phyloP scores from a whole-genome alignment of 179 eudicot species.

The Corrigiola litoralis region DNA sequence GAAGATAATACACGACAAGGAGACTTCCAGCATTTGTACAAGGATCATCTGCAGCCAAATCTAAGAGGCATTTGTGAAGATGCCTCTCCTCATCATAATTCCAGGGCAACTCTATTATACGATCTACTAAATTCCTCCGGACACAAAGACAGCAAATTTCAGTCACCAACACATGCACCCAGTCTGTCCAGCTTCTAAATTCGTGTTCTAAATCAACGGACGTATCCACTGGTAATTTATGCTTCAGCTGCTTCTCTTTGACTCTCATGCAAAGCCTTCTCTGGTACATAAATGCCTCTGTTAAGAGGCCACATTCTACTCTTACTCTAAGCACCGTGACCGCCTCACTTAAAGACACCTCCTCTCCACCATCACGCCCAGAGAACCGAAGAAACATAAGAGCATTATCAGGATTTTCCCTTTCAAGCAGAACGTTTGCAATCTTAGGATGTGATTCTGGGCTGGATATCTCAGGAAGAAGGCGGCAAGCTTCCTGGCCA shows the following conservation, averaged over 20 bases:
- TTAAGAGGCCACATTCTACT: constrained; percentile 87
- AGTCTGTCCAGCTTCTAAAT: constrained; percentile 42
- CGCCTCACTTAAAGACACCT: constrained; percentile 72
- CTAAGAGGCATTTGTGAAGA: constrained; percentile 70
- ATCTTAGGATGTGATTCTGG: constrained; percentile 94
- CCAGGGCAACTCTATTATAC: constrained; percentile 90
- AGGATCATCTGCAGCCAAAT: constrained; percentile 59
- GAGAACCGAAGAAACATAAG: constrained; percentile 94
- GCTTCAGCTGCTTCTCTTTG: constrained; percentile 56
- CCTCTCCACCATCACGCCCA: constrained; percentile 70
- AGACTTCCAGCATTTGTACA: constrained; percentile 66
- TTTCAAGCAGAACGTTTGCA: constrained; percentile 78
- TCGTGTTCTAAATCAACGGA: constrained; percentile 37
- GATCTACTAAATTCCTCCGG: constrained; percentile 73
- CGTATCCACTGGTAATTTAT: constrained; percentile 28
- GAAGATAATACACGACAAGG: constrained; percentile 87
- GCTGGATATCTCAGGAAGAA: constrained; percentile 84
- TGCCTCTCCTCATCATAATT: constrained; percentile 75
- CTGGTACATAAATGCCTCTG: constrained; percentile 95
- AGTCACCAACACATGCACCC: constrained; percentile 76
- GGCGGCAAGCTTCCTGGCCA: constrained; percentile 72
- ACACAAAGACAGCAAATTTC: constrained; percentile 87
- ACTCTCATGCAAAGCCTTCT: constrained; percentile 59
- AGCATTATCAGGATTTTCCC: constrained; percentile 85
- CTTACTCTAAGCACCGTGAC: constrained; percentile 82